Conservation (phyloP, 2,329 filamentous ascomycete species). For the Amauroascus niger region DNA sequence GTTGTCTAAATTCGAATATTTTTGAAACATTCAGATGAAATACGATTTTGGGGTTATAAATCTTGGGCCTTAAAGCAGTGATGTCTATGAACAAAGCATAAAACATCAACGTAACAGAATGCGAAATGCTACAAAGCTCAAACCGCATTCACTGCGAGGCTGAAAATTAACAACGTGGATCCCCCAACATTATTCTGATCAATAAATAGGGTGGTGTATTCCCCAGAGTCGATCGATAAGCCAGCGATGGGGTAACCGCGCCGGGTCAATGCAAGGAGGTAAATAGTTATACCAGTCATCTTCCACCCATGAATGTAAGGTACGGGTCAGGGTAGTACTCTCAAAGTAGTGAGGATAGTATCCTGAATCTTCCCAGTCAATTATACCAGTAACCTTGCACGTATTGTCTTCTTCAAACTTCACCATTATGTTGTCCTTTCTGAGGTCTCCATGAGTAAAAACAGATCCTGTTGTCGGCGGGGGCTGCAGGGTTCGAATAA, state of each 20-base stretch:
- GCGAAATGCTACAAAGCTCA: too few relatives aligned
- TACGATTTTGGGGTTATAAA: too few relatives aligned
- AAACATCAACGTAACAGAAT: too few relatives aligned
- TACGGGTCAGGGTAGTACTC: slow-evolving; percentile 19
- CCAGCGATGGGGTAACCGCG: slow-evolving; percentile 9
- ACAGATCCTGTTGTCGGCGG: too few relatives aligned
- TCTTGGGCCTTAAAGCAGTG: too few relatives aligned
- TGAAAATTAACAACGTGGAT: too few relatives aligned
- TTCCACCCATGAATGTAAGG: slow-evolving; percentile 18
- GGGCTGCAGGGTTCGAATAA: not conserved
- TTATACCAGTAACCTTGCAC: slow-evolving; percentile 22
- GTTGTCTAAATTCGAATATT: too few relatives aligned
- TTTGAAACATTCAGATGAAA: too few relatives aligned
- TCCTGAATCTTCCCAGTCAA: slow-evolving; percentile 28
- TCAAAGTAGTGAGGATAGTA: slow-evolving; percentile 28
- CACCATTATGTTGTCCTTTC: slow-evolving; percentile 23
- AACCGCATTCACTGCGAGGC: too few relatives aligned
- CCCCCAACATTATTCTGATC: too few relatives aligned
- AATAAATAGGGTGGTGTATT: too few relatives aligned
- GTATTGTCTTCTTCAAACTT: slow-evolving; percentile 13
- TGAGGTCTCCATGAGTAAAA: slow-evolving; percentile 25
- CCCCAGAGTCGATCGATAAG: slow-evolving; percentile 16
- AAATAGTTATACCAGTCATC: slow-evolving; percentile 26
- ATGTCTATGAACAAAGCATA: too few relatives aligned
- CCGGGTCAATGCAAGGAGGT: slow-evolving; percentile 22